Base-by-base conservation (phyloP, 225 moss, liverwort and hornwort genomes). In the Polytrichum formosum region DNA sequence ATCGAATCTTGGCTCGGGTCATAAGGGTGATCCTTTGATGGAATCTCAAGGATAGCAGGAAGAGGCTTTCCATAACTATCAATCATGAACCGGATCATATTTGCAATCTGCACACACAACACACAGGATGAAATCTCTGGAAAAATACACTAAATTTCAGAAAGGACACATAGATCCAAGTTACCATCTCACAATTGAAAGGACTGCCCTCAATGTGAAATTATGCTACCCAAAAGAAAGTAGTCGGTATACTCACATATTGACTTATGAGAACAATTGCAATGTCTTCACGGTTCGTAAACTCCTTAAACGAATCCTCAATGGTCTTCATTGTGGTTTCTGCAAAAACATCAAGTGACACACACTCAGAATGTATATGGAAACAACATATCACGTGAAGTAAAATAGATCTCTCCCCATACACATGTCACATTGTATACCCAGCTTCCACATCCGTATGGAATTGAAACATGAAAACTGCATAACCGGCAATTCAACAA, bases 21-120 rank as follows among this genome's bases (percentile, higher is more conserved):
- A 66, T 94, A 94, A 46, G 94, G 94, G 80, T 94, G 94, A 67
- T 94, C 94, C 83, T 94, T 94, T 2, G 94, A 94, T 61, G 91
- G 91, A 26, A 94, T 94, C 81, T 94, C 94, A 67, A 94, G 82
- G 63, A 94, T 94, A 23, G 94, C 91, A 29, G 94, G 94, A 61
- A 94, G 72, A 30, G 91, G 91, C 67, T 78, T 90, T 73, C 84
- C 83, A 78, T 92, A 90, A 77, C 88, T 81, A 79, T 94, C 92
- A 64, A 94, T 94, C 76, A 81, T 28, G 72, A 90, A 88, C 70
- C 94, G 88, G 68, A 94, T 92, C 94, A 92, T 92, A 82, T 85
- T 94, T 63, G 94, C 92, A 74, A 94, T 91, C 93, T 94, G 77
- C 83, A 88, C 68, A 81, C n/a, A 29, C 19, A 28, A 61, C 23